A percentile compares a stretch with the other conserved stretches of the same genome.
These are phyloP conservation scores for Aspergillus ellipticus DNA, from an alignment of 495 filamentous ascomycete species.

Conservation along the genomic window DNA sequence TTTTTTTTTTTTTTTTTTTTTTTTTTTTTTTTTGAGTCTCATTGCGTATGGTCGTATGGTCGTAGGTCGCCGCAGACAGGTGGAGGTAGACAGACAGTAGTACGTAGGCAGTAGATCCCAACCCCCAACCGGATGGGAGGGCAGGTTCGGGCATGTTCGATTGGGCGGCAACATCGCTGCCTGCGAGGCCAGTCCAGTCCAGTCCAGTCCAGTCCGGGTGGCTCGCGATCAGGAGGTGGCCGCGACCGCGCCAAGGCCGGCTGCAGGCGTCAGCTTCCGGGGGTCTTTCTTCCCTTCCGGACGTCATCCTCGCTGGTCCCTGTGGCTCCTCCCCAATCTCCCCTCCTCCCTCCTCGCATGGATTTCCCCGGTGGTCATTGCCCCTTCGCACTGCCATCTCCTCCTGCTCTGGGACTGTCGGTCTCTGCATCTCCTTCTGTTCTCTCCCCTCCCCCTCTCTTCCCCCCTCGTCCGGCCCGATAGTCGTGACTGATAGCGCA, in stretches of 20 bases:
- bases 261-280: background rate
- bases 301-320: slow-evolving; percentile 25
- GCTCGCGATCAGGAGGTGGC: too few relatives aligned
- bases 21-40: too few relatives aligned
- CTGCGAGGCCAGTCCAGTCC: too few relatives aligned
- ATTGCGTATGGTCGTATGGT: too few relatives aligned
- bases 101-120: too few relatives aligned
- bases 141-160: background rate
- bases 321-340: too few relatives aligned
- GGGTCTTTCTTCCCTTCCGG: too few relatives aligned
- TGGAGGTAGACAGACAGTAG: too few relatives aligned
- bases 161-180: background rate
- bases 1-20: slow-evolving; percentile 5
- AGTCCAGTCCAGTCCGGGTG: too few relatives aligned
- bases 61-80: too few relatives aligned
- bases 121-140: too few relatives aligned
- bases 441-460: background rate
- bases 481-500: slow-evolving; percentile 14
- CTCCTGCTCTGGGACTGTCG: slow-evolving; percentile 23
- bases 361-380: background rate
- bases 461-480: slow-evolving; percentile 16
- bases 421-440: background rate
- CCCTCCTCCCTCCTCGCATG: background rate
- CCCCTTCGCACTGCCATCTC: background rate
- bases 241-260: background rate